Percentiles rank a stretch among this genome's conserved stretches.
Conservation (phyloP, 106 monocot species). For the Phalaenopsis aphrodite region DNA sequence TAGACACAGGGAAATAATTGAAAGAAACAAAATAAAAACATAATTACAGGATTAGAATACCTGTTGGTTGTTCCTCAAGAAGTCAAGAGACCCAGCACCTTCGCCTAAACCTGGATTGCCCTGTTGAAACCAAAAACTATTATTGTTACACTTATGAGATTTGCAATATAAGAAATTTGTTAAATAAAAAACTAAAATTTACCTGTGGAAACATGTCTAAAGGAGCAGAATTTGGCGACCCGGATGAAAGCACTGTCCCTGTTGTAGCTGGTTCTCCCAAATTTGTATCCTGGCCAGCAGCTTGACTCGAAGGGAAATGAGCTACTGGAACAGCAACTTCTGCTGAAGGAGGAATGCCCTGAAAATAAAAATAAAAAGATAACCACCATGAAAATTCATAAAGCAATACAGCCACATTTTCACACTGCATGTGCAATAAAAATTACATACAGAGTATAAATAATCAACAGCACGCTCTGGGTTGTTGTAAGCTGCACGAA, state of each 20-base stretch:
- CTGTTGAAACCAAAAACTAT: constrained; percentile 4
- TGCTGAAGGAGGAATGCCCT: constrained; percentile 85
- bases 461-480: constrained; percentile 99
- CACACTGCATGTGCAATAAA: not conserved
- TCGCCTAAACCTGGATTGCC: constrained; percentile 19
- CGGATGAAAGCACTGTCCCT: constrained; percentile 30
- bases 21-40: not conserved
- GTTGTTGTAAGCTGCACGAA: constrained; percentile 96
- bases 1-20: not conserved
- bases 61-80: constrained; percentile 86
- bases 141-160: not conserved
- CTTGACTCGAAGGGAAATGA: constrained; percentile 15
- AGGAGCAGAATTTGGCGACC: constrained; percentile 77
- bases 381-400: not conserved
- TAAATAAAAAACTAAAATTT: not conserved
- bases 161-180: not conserved
- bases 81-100: constrained; percentile 78
- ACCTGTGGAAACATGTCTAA: constrained; percentile 97
- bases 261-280: constrained; percentile 20
- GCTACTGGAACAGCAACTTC: constrained; percentile 66
- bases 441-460: constrained; percentile 71
- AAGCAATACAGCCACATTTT: not conserved
- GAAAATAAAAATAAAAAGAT: constrained; percentile 5
- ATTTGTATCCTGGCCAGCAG: constrained; percentile 21
- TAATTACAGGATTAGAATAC: constrained; percentile 17